These are phyloP conservation scores for Pseudogymnoascus sp. DNA, from an alignment of 2,329 filamentous ascomycete genomes.

Conservation along the genomic window DNA sequence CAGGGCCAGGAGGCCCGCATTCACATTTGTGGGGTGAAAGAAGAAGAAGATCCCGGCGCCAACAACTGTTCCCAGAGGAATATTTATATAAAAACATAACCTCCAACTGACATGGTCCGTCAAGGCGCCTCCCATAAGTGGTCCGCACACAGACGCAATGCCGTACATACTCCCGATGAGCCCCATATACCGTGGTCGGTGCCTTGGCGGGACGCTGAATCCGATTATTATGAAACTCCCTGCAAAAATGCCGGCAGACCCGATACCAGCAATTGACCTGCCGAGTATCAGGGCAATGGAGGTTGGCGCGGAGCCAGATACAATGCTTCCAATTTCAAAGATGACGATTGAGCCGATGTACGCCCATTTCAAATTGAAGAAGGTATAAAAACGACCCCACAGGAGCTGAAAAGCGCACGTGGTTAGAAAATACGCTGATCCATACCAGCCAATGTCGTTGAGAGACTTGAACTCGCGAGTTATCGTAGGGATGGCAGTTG, in stretches of 20 bases:
- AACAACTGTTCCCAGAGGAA: conserved; percentile 34
- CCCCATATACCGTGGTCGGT: conserved; percentile 18
- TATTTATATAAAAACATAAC: conserved; percentile 31
- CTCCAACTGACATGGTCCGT: conserved; percentile 31
- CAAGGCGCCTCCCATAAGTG: conserved; percentile 33
- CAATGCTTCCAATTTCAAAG: conserved; percentile 27
- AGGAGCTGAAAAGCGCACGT: conserved; percentile 21
- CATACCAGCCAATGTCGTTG: conserved; percentile 31
- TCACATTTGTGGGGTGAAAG: conserved; percentile 28
- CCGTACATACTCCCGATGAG: conserved; percentile 21
- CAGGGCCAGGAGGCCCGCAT: conserved; percentile 31
- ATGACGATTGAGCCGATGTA: conserved; percentile 21
- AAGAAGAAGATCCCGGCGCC: conserved; percentile 31
- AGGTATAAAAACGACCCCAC: conserved; percentile 22
- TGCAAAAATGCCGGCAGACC: conserved; percentile 25
- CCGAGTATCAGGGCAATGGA: conserved; percentile 28
- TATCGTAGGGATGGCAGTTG: conserved; percentile 17
- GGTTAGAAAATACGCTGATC: conserved; percentile 30
- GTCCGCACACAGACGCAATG: conserved; percentile 25
- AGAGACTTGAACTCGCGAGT: conserved; percentile 20
- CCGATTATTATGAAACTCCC: conserved; percentile 25
- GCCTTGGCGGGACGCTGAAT: conserved; percentile 19
- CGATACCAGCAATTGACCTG: conserved; percentile 26
- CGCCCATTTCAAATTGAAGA: conserved; percentile 25
- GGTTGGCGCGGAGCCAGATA: conserved; percentile 25